Evolutionary conservation across 768 basidiomycete genomes (phyloP).

Genomic region (Rhizopogon sp.): DNA sequence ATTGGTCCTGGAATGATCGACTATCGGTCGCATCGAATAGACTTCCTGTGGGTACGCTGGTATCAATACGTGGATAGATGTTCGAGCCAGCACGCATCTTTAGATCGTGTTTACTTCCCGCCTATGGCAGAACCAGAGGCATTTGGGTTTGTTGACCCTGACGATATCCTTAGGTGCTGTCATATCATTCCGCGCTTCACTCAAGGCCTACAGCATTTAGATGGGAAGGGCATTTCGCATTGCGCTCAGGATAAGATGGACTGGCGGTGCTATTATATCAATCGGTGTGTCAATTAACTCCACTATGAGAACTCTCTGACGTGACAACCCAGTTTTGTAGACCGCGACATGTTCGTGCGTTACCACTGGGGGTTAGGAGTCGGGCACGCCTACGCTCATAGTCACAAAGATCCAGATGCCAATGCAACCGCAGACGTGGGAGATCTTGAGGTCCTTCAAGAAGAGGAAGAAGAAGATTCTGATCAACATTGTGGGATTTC

Average conservation of each 20-base stretch:
- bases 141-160: conserved; percentile 8
- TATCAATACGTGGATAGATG: neutral
- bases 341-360: neutral
- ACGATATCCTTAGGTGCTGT: conserved; percentile 2
- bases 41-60: conserved; percentile 10
- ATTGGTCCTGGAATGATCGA: no score
- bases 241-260: conserved; percentile 1
- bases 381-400: neutral
- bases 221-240: neutral
- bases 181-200: conserved; percentile 7
- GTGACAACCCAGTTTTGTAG: neutral
- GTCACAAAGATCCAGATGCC: neutral
- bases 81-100: neutral
- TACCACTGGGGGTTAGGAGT: conserved; percentile 7
- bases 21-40: neutral
- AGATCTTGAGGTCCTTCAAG: neutral
- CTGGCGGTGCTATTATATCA: conserved; percentile 8
- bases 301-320: neutral
- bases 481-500: no score
- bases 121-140: neutral
- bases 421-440: neutral
- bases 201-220: neutral
- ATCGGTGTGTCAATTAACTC: neutral
- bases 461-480: neutral
- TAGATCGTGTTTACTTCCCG: neutral